These are phyloP conservation scores for Coemansia sp. DNA, from an alignment of 192 early-diverging fungal species.

Conservation along the genomic window DNA sequence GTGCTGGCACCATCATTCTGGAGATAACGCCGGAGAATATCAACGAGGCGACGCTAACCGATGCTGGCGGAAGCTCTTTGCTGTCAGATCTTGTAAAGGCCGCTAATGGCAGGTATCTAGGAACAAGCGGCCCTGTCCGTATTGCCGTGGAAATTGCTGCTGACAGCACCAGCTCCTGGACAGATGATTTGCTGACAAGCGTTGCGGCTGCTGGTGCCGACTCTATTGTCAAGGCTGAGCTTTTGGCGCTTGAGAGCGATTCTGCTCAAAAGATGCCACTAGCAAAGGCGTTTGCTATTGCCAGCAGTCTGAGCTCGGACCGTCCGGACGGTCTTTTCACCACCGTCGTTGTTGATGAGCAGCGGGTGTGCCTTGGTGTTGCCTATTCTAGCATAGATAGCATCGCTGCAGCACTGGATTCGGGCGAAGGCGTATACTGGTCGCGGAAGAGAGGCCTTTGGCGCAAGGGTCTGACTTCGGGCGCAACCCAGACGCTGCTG, in stretches of 20 bases:
- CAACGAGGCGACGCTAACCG: conserved; percentile 15
- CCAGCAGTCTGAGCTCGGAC: conserved; percentile 58
- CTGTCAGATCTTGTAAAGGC: conserved; percentile 25
- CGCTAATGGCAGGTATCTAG: conserved; percentile 14
- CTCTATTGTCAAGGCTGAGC: conserved; percentile 21
- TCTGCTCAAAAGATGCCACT: conserved; percentile 14
- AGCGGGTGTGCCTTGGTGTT: conserved; percentile 82
- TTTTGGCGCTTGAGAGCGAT: conserved; percentile 20
- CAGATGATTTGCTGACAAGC: conserved; percentile 20
- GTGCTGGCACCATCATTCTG: conserved; percentile 37
- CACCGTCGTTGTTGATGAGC: conserved; percentile 93
- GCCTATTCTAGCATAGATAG: conserved; percentile 88
- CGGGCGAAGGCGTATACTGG: conserved; percentile 88
- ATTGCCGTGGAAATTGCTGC: conserved; percentile 34
- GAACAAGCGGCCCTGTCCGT: conserved; percentile 36
- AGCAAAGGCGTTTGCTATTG: conserved; percentile 29
- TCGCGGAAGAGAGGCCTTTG: conserved; percentile 86
- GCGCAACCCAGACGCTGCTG: conserved; percentile 85
- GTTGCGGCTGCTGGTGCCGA: conserved; percentile 27
- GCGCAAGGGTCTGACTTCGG: conserved; percentile 95
- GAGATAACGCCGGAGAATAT: conserved; percentile 33
- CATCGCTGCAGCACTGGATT: conserved; percentile 75
- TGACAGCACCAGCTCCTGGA: conserved; percentile 21
- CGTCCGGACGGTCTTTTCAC: conserved; percentile 89
- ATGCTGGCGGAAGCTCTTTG: neutral